These are phyloP conservation scores for Dryadomyces sulphureus DNA, from an alignment of 2,329 filamentous ascomycete species.

Conservation along the genomic window DNA sequence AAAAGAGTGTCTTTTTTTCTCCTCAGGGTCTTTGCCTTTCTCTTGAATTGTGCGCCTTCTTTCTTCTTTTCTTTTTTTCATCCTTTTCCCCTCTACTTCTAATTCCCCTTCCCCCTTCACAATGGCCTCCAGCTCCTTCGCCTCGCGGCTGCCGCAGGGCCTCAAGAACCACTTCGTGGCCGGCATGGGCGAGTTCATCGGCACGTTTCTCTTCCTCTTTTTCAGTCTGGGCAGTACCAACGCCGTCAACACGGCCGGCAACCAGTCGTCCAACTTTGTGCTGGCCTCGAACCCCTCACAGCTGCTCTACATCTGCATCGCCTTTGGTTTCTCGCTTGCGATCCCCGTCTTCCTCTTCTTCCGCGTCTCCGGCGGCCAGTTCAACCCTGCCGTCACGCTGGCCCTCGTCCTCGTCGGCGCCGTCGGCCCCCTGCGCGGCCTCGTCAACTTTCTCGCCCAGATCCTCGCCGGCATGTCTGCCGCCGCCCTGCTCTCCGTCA, in stretches of 20 bases:
- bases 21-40: no score
- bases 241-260: conserved; percentile 14
- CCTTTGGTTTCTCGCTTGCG: conserved; percentile 34
- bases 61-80: background rate
- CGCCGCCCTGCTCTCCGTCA: conserved; percentile 37
- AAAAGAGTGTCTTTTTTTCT: background rate
- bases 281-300: conserved; percentile 17
- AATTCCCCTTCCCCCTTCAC: background rate
- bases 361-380: conserved; percentile 35
- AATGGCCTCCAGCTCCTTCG: conserved; percentile 2
- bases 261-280: conserved; percentile 2
- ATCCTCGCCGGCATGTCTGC: conserved; percentile 43
- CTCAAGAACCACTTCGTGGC: conserved; percentile 23
- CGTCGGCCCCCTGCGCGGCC: conserved; percentile 34
- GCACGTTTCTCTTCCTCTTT: conserved; percentile 38
- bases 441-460: conserved; percentile 39
- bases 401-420: conserved; percentile 44
- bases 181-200: conserved; percentile 34
- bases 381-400: conserved; percentile 37
- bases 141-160: conserved; percentile 6
- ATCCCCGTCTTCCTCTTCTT: conserved; percentile 44
- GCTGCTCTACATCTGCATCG: conserved; percentile 33
- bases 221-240: conserved; percentile 16
- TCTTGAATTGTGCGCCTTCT: background rate
- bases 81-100: background rate